phyloP scores from a whole-genome alignment of 2,329 filamentous ascomycete genomes.

The Xylariaceae sp. region DNA sequence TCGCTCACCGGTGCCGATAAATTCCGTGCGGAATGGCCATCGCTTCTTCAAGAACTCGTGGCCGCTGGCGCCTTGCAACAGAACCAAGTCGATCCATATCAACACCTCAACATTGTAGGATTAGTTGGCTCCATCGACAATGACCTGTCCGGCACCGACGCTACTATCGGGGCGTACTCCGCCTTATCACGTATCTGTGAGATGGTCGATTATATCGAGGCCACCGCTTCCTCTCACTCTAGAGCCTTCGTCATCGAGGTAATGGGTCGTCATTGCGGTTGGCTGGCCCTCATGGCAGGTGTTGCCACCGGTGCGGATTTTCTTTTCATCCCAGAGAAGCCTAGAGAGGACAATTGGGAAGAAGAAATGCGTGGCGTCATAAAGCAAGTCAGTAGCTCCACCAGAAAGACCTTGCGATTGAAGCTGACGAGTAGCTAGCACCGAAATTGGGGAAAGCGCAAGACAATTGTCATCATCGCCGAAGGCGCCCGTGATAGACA shows the following conservation, averaged over 20 bases:
- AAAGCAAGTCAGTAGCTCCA: slow-evolving; percentile 59
- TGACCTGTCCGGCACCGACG: slow-evolving; percentile 94
- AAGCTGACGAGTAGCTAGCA: slow-evolving; percentile 61
- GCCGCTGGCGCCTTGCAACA: slow-evolving; percentile 70
- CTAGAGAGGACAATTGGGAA: slow-evolving; percentile 85
- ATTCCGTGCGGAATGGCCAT: slow-evolving; percentile 91
- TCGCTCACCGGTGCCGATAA: slow-evolving; percentile 94
- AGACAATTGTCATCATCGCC: slow-evolving; percentile 97
- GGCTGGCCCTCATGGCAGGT: slow-evolving; percentile 94
- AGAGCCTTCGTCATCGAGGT: slow-evolving; percentile 97
- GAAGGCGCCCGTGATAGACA: slow-evolving; percentile 89
- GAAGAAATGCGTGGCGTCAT: slow-evolving; percentile 85
- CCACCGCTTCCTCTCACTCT: slow-evolving; percentile 91
- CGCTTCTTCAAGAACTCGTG: slow-evolving; percentile 84
- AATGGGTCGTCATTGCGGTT: slow-evolving; percentile 97
- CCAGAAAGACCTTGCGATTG: neutral
- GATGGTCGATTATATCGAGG: slow-evolving; percentile 95
- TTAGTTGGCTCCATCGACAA: slow-evolving; percentile 98
- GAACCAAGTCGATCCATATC: slow-evolving; percentile 76
- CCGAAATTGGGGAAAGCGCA: slow-evolving; percentile 86
- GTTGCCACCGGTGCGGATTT: slow-evolving; percentile 96
- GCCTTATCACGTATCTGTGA: slow-evolving; percentile 92
- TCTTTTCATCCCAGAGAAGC: slow-evolving; percentile 95
- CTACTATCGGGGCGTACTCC: slow-evolving; percentile 96
- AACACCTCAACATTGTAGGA: slow-evolving; percentile 92